Percentiles rank a stretch among this genome's conserved stretches.
phyloP scores from a whole-genome alignment of 495 filamentous ascomycete species.

The Neurospora sp. region DNA sequence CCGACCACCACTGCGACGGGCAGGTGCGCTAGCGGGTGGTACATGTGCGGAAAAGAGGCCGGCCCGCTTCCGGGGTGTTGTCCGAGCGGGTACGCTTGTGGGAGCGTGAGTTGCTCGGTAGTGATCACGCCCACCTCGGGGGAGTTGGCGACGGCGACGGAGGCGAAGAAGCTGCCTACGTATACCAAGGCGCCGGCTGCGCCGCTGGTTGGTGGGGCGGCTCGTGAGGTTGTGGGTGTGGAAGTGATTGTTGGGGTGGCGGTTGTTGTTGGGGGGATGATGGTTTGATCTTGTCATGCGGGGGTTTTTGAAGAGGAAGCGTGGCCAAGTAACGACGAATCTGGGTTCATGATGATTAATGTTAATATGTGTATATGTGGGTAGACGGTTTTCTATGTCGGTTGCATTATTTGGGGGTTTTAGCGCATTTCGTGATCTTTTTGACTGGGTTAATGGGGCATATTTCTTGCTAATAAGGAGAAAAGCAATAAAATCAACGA shows the following conservation, averaged over 20 bases:
- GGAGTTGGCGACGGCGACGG: slow-evolving; percentile 37
- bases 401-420: not conserved
- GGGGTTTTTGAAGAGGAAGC: not conserved
- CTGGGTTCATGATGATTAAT: not conserved
- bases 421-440: not conserved
- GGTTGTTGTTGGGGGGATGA: not conserved
- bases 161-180: slow-evolving; percentile 48
- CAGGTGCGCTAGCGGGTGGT: slow-evolving; percentile 70
- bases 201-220: not conserved
- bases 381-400: not conserved
- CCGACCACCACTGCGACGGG: slow-evolving; percentile 23
- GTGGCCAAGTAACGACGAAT: not conserved
- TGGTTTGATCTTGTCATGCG: not conserved
- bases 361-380: not conserved
- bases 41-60: slow-evolving; percentile 45
- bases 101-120: slow-evolving; percentile 55
- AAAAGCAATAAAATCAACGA: not conserved
- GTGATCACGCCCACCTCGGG: slow-evolving; percentile 3
- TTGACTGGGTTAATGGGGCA: not conserved
- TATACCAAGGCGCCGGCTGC: not conserved
- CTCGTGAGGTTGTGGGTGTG: not conserved
- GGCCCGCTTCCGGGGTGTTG: slow-evolving; percentile 65
- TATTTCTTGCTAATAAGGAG: not conserved
- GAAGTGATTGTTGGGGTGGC: not conserved
- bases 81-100: slow-evolving; percentile 64